Conservation (phyloP, 2,329 filamentous ascomycete genomes). For the Cadophora sp. region DNA sequence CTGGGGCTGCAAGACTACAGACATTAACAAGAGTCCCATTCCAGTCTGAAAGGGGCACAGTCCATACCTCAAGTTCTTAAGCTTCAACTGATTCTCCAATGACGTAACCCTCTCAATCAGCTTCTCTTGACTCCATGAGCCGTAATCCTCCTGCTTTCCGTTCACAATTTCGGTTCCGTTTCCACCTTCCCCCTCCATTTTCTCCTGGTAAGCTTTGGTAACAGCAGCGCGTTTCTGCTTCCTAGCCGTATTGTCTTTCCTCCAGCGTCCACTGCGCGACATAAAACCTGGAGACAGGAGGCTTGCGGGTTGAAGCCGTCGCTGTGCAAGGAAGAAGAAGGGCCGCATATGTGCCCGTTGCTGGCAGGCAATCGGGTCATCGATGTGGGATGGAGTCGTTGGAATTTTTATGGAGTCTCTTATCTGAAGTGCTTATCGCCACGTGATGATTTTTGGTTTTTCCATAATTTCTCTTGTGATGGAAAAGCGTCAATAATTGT, state of each 20-base stretch:
- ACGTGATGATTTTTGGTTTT: not conserved
- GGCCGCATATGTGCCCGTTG: conserved; percentile 37
- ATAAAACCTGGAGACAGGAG: conserved; percentile 23
- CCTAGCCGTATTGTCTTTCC: conserved; percentile 24
- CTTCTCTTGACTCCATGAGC: conserved; percentile 70
- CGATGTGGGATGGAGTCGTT: not conserved
- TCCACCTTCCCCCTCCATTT: conserved; percentile 22
- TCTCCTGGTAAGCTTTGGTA: conserved; percentile 19
- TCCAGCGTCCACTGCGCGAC: conserved; percentile 31
- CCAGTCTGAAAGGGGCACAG: not conserved
- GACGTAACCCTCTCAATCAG: conserved; percentile 72
- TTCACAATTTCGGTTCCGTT: conserved; percentile 26
- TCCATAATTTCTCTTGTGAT: too few species aligned
- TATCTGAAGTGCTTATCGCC: not conserved
- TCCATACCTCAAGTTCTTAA: conserved; percentile 48
- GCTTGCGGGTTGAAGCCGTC: conserved; percentile 41
- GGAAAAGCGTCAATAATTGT: too few species aligned
- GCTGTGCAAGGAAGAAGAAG: conserved; percentile 14
- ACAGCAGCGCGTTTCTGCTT: conserved; percentile 26
- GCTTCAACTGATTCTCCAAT: conserved; percentile 70
- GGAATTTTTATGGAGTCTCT: conserved; percentile 46
- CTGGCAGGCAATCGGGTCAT: conserved; percentile 3
- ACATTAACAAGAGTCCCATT: conserved; percentile 5
- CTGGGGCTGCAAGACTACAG: conserved; percentile 20
- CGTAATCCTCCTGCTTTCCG: conserved; percentile 56